Evolutionary conservation across 2,329 filamentous ascomycete genomes (phyloP).

Genomic region (Trichoderma sp.): DNA sequence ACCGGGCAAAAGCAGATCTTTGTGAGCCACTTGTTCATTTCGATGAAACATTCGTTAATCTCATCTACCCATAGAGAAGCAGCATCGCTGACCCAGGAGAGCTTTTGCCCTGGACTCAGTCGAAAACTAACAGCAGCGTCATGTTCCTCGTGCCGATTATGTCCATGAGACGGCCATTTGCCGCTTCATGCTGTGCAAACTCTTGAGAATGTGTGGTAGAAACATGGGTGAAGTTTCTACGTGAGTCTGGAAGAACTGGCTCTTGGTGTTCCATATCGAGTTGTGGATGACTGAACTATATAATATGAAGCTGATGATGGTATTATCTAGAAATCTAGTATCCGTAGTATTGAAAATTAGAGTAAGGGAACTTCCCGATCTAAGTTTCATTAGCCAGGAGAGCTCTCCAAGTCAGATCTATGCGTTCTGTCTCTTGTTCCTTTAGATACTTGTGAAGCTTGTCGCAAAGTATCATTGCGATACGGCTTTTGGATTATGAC

Average conservation of each 20-base stretch:
- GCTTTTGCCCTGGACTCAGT: neutral
- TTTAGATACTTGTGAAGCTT: neutral
- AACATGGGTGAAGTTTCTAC: neutral
- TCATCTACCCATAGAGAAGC: neutral
- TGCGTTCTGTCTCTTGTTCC: neutral
- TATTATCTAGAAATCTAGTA: neutral
- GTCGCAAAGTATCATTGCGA: neutral
- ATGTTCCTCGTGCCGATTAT: neutral
- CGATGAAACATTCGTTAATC: neutral
- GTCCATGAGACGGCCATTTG: neutral
- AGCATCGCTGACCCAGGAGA: neutral
- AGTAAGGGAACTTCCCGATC: neutral
- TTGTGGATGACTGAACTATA: neutral
- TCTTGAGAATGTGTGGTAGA: neutral
- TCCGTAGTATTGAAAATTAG: neutral
- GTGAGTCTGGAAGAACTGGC: neutral
- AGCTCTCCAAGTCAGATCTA: neutral
- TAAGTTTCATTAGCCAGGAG: neutral
- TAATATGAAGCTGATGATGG: neutral
- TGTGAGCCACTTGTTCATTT: neutral
- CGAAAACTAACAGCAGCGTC: neutral
- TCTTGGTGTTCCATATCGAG: neutral
- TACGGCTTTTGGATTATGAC: neutral
- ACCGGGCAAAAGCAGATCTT: neutral
- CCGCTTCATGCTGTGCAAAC: neutral